Evolutionary conservation across 2,329 filamentous ascomycete genomes (phyloP).

Genomic region (Coniochaeta sp.): DNA sequence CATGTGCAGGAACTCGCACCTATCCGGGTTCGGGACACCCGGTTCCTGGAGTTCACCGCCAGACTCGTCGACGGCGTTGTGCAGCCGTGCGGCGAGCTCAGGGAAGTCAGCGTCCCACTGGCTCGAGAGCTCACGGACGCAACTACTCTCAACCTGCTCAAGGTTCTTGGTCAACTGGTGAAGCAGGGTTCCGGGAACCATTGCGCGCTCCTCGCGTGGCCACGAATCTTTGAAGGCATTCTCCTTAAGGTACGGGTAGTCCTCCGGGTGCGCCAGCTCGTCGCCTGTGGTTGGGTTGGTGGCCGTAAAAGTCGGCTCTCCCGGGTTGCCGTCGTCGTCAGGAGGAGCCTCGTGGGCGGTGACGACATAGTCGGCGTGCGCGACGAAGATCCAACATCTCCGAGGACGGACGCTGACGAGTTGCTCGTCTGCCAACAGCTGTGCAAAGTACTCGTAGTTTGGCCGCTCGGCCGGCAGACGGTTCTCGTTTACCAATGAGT

Average conservation of each 20-base stretch:
- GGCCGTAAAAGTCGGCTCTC: slow-evolving; percentile 12
- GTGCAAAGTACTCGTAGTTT: slow-evolving; percentile 55
- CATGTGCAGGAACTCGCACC: slow-evolving; percentile 55
- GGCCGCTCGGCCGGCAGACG: slow-evolving; percentile 50
- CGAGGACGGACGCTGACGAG: slow-evolving; percentile 48
- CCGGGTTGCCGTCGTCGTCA: slow-evolving; percentile 22
- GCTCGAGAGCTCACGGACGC: slow-evolving; percentile 42
- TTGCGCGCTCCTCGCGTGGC: slow-evolving; percentile 34
- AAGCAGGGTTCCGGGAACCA: slow-evolving; percentile 41
- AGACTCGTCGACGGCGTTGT: slow-evolving; percentile 39
- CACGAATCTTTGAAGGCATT: slow-evolving; percentile 43
- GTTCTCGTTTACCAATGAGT: slow-evolving; percentile 46
- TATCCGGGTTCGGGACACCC: slow-evolving; percentile 39
- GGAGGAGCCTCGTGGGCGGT: slow-evolving; percentile 23
- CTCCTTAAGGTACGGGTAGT: slow-evolving; percentile 50
- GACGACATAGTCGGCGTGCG: slow-evolving; percentile 41
- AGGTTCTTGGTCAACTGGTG: slow-evolving; percentile 52
- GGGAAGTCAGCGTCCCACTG: slow-evolving; percentile 55
- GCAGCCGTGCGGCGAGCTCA: slow-evolving; percentile 44
- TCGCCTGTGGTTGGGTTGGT: slow-evolving; percentile 33
- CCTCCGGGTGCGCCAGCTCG: slow-evolving; percentile 30
- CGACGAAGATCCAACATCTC: slow-evolving; percentile 53
- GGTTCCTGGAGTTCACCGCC: slow-evolving; percentile 29
- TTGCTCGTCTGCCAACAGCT: slow-evolving; percentile 46
- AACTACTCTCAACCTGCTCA: slow-evolving; percentile 48